These are phyloP conservation scores for Candida mattraensis DNA, from an alignment of 805 yeast genomes.

Conservation along the genomic window DNA sequence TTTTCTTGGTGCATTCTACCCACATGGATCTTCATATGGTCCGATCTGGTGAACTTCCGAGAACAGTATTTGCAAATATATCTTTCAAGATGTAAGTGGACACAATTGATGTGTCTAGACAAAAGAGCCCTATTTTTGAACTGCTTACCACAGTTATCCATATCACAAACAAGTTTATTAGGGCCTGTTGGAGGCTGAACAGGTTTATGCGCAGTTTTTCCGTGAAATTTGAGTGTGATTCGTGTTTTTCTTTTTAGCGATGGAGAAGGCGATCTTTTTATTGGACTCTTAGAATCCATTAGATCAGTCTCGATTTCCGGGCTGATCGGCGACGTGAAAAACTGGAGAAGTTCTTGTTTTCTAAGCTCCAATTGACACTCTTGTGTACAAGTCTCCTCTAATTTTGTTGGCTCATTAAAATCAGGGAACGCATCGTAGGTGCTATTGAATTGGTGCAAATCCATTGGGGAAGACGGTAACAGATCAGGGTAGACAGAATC, in stretches of 20 bases:
- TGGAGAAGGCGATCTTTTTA: not conserved
- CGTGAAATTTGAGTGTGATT: slow-evolving; percentile 13
- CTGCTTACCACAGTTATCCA: slow-evolving; percentile 36
- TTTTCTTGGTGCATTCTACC: slow-evolving; percentile 37
- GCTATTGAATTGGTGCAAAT: slow-evolving; percentile 10
- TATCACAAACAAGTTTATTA: slow-evolving; percentile 39
- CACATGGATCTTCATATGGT: slow-evolving; percentile 65
- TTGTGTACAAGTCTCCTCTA: slow-evolving; percentile 7
- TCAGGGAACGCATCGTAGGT: slow-evolving; percentile 7
- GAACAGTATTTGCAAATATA: slow-evolving; percentile 57
- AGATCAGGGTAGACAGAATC: slow-evolving; percentile 10
- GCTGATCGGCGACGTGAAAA: too few species aligned
- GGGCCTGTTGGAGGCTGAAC: slow-evolving; percentile 1
- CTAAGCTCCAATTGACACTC: slow-evolving; percentile 1
- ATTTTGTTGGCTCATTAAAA: slow-evolving; percentile 5
- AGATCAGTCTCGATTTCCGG: slow-evolving; percentile 3
- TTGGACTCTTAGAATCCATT: not conserved
- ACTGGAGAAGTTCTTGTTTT: slow-evolving; percentile 6
- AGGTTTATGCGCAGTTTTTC: slow-evolving; percentile 6
- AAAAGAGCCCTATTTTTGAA: slow-evolving; percentile 68
- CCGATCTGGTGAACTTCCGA: slow-evolving; percentile 65
- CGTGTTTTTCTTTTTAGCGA: slow-evolving; percentile 1
- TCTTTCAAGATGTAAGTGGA: slow-evolving; percentile 53
- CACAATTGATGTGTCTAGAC: slow-evolving; percentile 65
- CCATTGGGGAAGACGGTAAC: slow-evolving; percentile 15